phyloP scores from a whole-genome alignment of 441 rosid species.

The Rhodomyrtus psidioides region DNA sequence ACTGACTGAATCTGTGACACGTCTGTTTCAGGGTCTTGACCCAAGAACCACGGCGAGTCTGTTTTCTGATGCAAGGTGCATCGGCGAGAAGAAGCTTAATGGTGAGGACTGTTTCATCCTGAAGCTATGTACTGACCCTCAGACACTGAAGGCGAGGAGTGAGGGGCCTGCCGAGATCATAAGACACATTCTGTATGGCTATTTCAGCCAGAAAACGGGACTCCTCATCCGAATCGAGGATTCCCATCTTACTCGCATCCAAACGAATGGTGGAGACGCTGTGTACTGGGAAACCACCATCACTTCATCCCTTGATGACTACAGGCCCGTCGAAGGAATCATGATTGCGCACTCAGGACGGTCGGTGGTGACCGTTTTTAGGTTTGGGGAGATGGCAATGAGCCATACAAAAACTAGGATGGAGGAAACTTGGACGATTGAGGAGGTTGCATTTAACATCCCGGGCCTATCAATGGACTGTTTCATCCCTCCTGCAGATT shows the following conservation, averaged over 20 bases:
- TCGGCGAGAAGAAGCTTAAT: not conserved
- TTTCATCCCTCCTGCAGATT: constrained; percentile 6
- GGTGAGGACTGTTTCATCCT: constrained; percentile 5
- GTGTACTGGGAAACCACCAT: constrained; percentile 7
- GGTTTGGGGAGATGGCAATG: constrained; percentile 1
- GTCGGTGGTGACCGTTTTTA: not conserved
- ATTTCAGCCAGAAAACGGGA: constrained; percentile 6
- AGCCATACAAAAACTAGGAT: not conserved
- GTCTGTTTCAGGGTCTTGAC: constrained; percentile 4
- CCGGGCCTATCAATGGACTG: constrained; percentile 1
- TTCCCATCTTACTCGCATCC: constrained; percentile 8
- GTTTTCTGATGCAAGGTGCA: not conserved
- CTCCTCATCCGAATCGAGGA: constrained; percentile 1
- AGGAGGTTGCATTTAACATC: constrained; percentile 3
- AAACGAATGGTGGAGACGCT: not conserved
- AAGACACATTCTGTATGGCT: constrained; percentile 4
- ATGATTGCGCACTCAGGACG: constrained; percentile 3
- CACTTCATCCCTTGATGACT: constrained; percentile 1
- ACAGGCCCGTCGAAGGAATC: not conserved
- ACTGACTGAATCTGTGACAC: not conserved
- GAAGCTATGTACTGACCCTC: not conserved
- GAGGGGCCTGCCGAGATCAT: constrained; percentile 5
- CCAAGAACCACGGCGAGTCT: not conserved
- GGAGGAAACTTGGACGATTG: constrained; percentile 3
- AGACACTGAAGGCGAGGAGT: not conserved